phyloP scores from a whole-genome alignment of 2,329 filamentous ascomycete species.

The Alternaria longipes region DNA sequence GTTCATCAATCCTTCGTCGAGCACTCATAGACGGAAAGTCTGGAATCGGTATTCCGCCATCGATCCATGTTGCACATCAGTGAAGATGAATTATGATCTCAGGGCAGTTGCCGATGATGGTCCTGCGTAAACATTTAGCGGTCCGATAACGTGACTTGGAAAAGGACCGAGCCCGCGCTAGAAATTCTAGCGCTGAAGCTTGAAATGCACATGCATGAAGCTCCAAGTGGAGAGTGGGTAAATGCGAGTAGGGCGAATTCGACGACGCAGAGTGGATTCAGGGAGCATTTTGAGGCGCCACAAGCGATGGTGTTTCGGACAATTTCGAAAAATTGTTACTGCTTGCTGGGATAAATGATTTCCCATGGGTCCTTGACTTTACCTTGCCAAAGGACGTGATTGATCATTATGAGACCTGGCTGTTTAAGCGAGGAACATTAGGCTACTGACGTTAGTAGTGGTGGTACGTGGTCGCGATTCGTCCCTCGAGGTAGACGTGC shows the following conservation, averaged over 20 bases:
- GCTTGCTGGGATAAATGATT: neutral
- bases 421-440: neutral
- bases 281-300: slow-evolving; percentile 2
- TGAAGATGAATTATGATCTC: neutral
- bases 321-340: neutral
- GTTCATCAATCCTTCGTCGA: neutral
- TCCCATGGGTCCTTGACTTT: neutral
- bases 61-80: slow-evolving; percentile 12
- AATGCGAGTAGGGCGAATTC: slow-evolving; percentile 6
- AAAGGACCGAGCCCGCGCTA: slow-evolving; percentile 12
- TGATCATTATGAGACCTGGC: neutral
- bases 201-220: slow-evolving; percentile 13
- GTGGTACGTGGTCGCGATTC: neutral
- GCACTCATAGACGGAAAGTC: slow-evolving; percentile 4
- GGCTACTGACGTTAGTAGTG: slow-evolving; percentile 1
- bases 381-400: neutral
- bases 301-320: slow-evolving; percentile 6
- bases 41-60: slow-evolving; percentile 8
- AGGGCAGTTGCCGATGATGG: slow-evolving; percentile 4
- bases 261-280: slow-evolving; percentile 1
- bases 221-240: slow-evolving; percentile 10
- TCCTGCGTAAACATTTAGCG: slow-evolving; percentile 4
- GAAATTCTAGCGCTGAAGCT: slow-evolving; percentile 11
- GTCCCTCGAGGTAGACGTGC: slow-evolving; percentile 3
- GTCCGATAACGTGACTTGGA: slow-evolving; percentile 6